Evolutionary conservation across 2,329 filamentous ascomycete genomes (phyloP), one percentile per base, ranked within the genome.

Genomic region (Beauveria rudraprayagi): DNA sequence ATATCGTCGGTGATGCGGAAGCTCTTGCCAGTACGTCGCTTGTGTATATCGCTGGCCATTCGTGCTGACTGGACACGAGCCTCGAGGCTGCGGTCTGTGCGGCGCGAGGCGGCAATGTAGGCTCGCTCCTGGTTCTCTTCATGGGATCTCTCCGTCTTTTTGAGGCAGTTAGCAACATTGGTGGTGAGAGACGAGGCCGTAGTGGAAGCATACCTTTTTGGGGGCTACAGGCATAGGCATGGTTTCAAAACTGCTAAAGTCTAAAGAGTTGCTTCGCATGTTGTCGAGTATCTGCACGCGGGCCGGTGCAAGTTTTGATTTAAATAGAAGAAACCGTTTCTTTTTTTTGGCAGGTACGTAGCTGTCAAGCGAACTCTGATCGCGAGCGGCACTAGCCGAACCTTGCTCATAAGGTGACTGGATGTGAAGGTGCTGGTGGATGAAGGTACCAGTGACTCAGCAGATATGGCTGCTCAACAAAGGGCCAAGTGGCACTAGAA

Each of bases 1-100:
- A 94, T 92, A 69, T 94, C 84, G 72, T 92, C 89, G 28, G 88
- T 92, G 62, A 97, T 89, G 66, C 87, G 86, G 63, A 97, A 81
- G 2, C 83, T 85, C 67, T 91, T 89, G 44, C 92, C 93, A 0
- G 92, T 96, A 19, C 92, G 86, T 71, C 87, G 84, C 77, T 92
- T 91, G 80, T 96, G 92, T 43, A 96, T 91, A 68, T 91, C 87
- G n/a, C 92, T 96, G 6, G 92, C 92, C 74, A 90, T 85, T 56
- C 86, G 83, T 16, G 93, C 92, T 3, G 92, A 97, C 71, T 96
- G 90, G 19, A 96, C 83, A 28, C 92, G 86, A 16, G 92, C 92
- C 73, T 97, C 92, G 17, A 96, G 77, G 70, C 89, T 93, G 59
- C 92, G 86, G 69, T 97, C 93, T 67, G 89, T 89, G 65, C 93